These are phyloP conservation scores for Ustulina deusta DNA, from an alignment of 2,329 filamentous ascomycete genomes.

Conservation along the genomic window DNA sequence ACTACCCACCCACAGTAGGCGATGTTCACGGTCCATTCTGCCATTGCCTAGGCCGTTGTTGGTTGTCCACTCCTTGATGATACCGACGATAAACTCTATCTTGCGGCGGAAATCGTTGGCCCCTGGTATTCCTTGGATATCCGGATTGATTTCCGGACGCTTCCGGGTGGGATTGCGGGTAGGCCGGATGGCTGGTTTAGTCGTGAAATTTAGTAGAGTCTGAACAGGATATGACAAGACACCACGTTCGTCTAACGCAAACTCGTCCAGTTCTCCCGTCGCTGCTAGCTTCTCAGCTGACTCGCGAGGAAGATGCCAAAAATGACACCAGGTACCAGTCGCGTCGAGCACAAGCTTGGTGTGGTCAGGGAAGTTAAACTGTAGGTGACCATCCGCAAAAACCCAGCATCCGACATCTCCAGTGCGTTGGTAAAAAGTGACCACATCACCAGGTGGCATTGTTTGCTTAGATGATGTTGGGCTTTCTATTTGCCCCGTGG, in stretches of 20 bases:
- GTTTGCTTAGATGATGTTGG: constrained; percentile 56
- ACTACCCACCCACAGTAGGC: constrained; percentile 69
- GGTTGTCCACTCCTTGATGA: constrained; percentile 77
- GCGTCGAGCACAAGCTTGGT: constrained; percentile 85
- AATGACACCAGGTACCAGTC: constrained; percentile 80
- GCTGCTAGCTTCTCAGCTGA: constrained; percentile 74
- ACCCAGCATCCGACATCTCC: constrained; percentile 86
- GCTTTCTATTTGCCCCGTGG: constrained; percentile 55
- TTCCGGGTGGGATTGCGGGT: constrained; percentile 60
- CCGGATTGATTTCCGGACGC: constrained; percentile 70
- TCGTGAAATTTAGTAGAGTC: constrained; percentile 76
- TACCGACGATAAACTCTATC: constrained; percentile 76
- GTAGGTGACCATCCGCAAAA: constrained; percentile 82
- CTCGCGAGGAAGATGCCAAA: constrained; percentile 79
- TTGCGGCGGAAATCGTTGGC: constrained; percentile 81
- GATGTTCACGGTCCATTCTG: constrained; percentile 65
- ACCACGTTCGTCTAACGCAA: constrained; percentile 77
- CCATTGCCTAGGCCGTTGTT: constrained; percentile 78
- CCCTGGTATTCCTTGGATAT: constrained; percentile 72
- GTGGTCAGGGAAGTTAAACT: constrained; percentile 91
- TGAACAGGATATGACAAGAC: constrained; percentile 79
- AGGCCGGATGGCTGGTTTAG: constrained; percentile 60
- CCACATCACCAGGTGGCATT: constrained; percentile 67
- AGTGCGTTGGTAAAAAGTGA: constrained; percentile 84
- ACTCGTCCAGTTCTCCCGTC: constrained; percentile 75